These are phyloP conservation scores for Cytospora schulzeri DNA, from an alignment of 2,329 filamentous ascomycete species.

Conservation along the genomic window DNA sequence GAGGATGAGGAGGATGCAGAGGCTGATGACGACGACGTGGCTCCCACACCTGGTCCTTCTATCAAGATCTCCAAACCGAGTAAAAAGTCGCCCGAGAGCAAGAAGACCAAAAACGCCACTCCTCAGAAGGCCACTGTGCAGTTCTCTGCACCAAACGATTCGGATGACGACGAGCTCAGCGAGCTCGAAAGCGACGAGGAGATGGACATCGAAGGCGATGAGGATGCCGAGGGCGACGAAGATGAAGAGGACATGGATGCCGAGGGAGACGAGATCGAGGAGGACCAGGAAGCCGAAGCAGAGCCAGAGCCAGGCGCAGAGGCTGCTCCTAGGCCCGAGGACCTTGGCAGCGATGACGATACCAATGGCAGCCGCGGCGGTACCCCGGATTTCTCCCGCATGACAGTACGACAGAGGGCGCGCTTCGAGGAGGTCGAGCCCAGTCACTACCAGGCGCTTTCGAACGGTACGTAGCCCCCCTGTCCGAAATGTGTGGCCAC, in stretches of 20 bases:
- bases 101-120: slow-evolving; percentile 41
- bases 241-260: slow-evolving; percentile 45
- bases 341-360: slow-evolving; percentile 46
- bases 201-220: slow-evolving; percentile 43
- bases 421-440: slow-evolving; percentile 58
- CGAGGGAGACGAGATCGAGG: slow-evolving; percentile 42
- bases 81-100: slow-evolving; percentile 35
- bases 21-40: slow-evolving; percentile 50
- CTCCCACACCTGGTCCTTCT: slow-evolving; percentile 42
- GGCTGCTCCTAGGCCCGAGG: slow-evolving; percentile 31
- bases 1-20: slow-evolving; percentile 49
- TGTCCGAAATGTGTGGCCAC: background rate
- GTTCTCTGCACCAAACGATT: slow-evolving; percentile 45
- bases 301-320: slow-evolving; percentile 43
- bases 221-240: slow-evolving; percentile 39
- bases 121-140: slow-evolving; percentile 25
- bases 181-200: slow-evolving; percentile 58
- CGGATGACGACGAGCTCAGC: slow-evolving; percentile 59
- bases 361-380: slow-evolving; percentile 48
- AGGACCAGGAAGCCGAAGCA: slow-evolving; percentile 41
- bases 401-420: slow-evolving; percentile 63
- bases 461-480: slow-evolving; percentile 52
- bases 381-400: slow-evolving; percentile 58
- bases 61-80: slow-evolving; percentile 53
- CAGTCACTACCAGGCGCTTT: slow-evolving; percentile 61